Evolutionary conservation across 2,329 filamentous ascomycete genomes (phyloP).

Genomic region (Xylariaceae sp.): DNA sequence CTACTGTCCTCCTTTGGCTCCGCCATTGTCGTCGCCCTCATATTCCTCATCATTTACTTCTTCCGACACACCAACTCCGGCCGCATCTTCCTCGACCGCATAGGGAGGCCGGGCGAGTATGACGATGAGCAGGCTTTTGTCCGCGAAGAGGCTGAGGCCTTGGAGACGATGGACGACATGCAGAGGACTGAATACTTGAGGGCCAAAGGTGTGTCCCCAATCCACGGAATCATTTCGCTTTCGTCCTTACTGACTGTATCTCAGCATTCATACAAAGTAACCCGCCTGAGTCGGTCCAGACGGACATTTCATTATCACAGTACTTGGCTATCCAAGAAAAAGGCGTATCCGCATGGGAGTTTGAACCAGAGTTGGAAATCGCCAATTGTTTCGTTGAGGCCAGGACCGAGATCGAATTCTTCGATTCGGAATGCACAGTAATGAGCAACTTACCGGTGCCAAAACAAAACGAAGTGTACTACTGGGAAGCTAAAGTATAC

Average conservation of each 20-base stretch:
- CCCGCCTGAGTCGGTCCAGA: conserved; percentile 89
- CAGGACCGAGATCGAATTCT: conserved; percentile 97
- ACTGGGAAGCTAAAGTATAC: conserved; percentile 98
- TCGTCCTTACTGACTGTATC: conserved; percentile 1
- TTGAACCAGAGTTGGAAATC: conserved; percentile 97
- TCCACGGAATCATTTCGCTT: conserved; percentile 4
- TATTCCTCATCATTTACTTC: conserved; percentile 83
- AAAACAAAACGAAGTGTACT: conserved; percentile 99
- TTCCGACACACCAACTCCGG: conserved; percentile 86
- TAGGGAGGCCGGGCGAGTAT: conserved; percentile 91
- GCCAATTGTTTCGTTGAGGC: conserved; percentile 98
- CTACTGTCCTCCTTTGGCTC: conserved; percentile 92
- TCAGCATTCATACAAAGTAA: conserved; percentile 90
- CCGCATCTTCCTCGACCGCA: conserved; percentile 86
- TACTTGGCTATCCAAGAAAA: conserved; percentile 99
- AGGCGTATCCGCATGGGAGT: conserved; percentile 99
- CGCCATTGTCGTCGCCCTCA: conserved; percentile 74
- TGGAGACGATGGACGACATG: conserved; percentile 94
- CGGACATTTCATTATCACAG: conserved; percentile 95
- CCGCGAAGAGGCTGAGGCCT: conserved; percentile 88
- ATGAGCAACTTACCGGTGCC: conserved; percentile 95
- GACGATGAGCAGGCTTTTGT: conserved; percentile 96
- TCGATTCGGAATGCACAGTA: conserved; percentile 95
- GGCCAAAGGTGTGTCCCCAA: conserved; percentile 73
- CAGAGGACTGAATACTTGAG: conserved; percentile 84